phyloP scores from a whole-genome alignment of 176 grass and related monocot genomes.

The bread wheat (Triticum aestivum) region IWGSC_CS_RefSeq_v2.1 NC_057808.1:532058557-532059056 shows the following conservation, averaged over 20 bases:
- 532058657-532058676: constrained; percentile 96
- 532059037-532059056: constrained; percentile 97
- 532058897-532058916: constrained; percentile 88
- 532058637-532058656: constrained; percentile 99
- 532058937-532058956: constrained; percentile 92
- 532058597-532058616: constrained; percentile 93
- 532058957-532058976: constrained; percentile 77
- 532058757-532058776: constrained; percentile 91
- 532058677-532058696: constrained; percentile 96
- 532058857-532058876: constrained; percentile 90
- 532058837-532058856: constrained; percentile 91
- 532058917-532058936: constrained; percentile 98
- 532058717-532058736: constrained; percentile 99
- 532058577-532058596: constrained; percentile 96
- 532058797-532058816: constrained; percentile 99
- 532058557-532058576: constrained; percentile 93
- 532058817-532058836: constrained; percentile 93
- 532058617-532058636: constrained; percentile 93
- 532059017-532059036: constrained; percentile 97
- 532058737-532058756: constrained; percentile 99
- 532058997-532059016: constrained; percentile 98
- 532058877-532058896: constrained; percentile 97
- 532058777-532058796: constrained; percentile 85
- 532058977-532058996: constrained; percentile 91
- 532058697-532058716: constrained; percentile 93